Conservation (phyloP, 202 grass and related monocot genomes). For the Schoenoplectus triqueter region DNA sequence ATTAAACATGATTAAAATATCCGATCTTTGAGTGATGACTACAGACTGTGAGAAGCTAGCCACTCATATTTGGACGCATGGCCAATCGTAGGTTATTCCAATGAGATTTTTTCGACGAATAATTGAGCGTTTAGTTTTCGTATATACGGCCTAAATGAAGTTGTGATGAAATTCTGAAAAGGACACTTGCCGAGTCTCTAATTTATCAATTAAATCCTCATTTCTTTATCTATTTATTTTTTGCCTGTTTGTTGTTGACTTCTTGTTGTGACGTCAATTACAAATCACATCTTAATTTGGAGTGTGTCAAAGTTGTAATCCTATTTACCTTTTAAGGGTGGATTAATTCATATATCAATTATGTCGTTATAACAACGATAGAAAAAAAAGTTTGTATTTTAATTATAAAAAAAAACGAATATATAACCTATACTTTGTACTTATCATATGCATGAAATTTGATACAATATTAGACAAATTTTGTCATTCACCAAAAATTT, state of each 20-base stretch:
- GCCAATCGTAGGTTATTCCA: neutral
- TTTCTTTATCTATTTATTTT: neutral
- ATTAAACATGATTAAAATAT: neutral
- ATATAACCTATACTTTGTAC: too few species aligned
- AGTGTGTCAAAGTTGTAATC: neutral
- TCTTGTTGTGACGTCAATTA: conserved; percentile 6
- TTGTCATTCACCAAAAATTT: too few species aligned
- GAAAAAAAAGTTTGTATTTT: too few species aligned
- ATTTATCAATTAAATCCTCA: neutral
- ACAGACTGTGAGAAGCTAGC: neutral
- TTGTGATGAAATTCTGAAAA: neutral
- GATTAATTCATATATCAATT: too few species aligned
- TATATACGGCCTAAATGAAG: neutral
- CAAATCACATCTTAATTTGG: neutral
- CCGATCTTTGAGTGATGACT: neutral
- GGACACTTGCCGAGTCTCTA: neutral
- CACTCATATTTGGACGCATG: neutral
- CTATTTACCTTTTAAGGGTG: neutral
- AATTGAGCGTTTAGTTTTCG: conserved; percentile 11
- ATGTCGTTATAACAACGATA: too few species aligned
- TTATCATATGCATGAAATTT: too few species aligned
- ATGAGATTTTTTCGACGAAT: neutral
- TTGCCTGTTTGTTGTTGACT: neutral
- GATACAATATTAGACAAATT: too few species aligned
- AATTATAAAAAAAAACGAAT: too few species aligned